A percentile compares a stretch with the other conserved stretches of the same genome.
Evolutionary conservation across 2,329 filamentous ascomycete species (phyloP).

Genomic region (Fusarium sp.): DNA sequence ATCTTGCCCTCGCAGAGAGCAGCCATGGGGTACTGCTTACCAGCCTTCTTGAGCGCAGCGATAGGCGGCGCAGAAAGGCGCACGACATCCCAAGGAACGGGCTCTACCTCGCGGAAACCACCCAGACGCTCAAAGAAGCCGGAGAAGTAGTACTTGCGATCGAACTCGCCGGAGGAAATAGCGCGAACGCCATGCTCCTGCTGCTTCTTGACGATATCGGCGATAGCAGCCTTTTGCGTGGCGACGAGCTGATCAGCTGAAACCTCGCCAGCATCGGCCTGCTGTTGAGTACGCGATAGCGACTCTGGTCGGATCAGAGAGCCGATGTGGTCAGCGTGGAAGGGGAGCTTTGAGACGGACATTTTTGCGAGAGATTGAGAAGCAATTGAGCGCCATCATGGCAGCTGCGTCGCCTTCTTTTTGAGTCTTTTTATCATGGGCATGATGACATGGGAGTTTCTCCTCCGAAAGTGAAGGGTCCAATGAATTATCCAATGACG

Average conservation of each 20-base stretch:
- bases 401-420: constrained; percentile 5
- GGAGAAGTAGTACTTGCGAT: constrained; percentile 61
- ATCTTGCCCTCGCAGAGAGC: constrained; percentile 58
- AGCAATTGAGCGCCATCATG: constrained; percentile 25
- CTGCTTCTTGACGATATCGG: constrained; percentile 73
- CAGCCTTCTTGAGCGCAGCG: constrained; percentile 53
- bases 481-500: constrained; percentile 36
- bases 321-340: constrained; percentile 78
- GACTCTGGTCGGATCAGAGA: constrained; percentile 74
- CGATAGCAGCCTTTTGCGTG: constrained; percentile 71
- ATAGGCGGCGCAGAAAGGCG: constrained; percentile 54
- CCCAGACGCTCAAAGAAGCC: constrained; percentile 61
- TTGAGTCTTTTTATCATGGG: constrained; percentile 36
- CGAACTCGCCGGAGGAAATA: constrained; percentile 77
- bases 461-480: constrained; percentile 17
- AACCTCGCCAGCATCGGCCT: constrained; percentile 62
- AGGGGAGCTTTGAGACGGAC: constrained; percentile 58
- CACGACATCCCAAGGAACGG: constrained; percentile 53
- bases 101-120: constrained; percentile 53
- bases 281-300: constrained; percentile 64
- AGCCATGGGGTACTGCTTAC: constrained; percentile 54
- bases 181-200: constrained; percentile 70
- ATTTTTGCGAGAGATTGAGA: constrained; percentile 30
- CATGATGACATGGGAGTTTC: constrained; percentile 34
- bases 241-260: constrained; percentile 58